Conservation (phyloP, 148 eudicot genomes). For the Vaccinium corymbosum region DNA sequence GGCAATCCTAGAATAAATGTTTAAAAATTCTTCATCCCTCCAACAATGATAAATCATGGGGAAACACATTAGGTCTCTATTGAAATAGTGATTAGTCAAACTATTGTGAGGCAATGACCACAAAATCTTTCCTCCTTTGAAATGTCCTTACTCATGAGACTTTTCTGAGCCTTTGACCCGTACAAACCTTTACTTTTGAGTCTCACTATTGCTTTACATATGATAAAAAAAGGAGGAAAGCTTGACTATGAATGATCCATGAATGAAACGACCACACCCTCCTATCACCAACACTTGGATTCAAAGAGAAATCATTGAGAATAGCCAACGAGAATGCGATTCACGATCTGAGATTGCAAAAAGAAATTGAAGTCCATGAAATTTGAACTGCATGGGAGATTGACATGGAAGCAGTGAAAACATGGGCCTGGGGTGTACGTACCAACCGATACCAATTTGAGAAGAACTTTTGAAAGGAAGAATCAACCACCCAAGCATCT, state of each 20-base stretch:
- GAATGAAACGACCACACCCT: background rate
- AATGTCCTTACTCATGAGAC: background rate
- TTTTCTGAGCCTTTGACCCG: too few relatives aligned
- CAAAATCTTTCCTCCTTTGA: background rate
- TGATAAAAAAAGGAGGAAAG: too few relatives aligned
- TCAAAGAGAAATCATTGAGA: background rate
- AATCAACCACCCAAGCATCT: background rate
- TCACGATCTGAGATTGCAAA: background rate
- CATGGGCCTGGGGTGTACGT: background rate
- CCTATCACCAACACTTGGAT: background rate
- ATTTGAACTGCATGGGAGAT: background rate
- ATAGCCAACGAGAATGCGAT: background rate
- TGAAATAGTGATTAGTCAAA: background rate
- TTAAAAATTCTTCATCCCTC: background rate
- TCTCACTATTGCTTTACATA: too few relatives aligned
- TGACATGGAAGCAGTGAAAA: background rate
- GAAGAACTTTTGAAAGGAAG: background rate
- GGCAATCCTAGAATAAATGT: background rate
- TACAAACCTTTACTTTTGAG: too few relatives aligned
- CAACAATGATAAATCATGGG: background rate
- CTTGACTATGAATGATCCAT: background rate
- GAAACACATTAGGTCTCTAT: background rate
- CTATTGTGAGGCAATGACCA: background rate
- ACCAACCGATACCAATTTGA: background rate
- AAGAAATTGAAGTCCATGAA: background rate